Base-by-base conservation (phyloP, 176 grass and related monocot species). In the Aegilops speltoides region DNA sequence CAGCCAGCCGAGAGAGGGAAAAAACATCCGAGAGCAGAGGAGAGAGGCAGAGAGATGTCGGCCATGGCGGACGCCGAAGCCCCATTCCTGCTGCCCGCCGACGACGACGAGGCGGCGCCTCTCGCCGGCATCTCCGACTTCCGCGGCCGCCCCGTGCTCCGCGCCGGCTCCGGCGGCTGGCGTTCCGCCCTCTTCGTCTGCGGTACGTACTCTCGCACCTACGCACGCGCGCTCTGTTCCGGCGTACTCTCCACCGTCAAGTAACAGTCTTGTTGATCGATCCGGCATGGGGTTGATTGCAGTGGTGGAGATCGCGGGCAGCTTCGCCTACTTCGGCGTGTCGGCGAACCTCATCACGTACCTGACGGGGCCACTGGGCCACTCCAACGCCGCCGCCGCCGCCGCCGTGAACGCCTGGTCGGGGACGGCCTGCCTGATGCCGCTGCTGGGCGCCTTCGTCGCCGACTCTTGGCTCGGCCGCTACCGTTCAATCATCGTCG, bases 141-240 rank as follows among this genome's bases (percentile, higher is more conserved):
- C 77, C 86, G 82, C 7, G 89, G 91, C 12, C 89, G 84, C 15
- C 89, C 94, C 8, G 73, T 87, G 60, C 8, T 38, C 10, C 66
- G 89, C 10, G 6, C 23, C 32, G 25, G 19, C 72, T 88, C 91
- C 8, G 91, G 94, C 22, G 81, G 81, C 29, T 95, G 90, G 93
- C 40, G 43, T 0, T 84, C 93, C 28, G 90, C 88, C n/a, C 25
- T 90, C 4, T 92, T 95, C 83, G 72, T 95, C 12, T 85, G 90
- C 24, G 90, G 93, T 95, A 65, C 5, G 33, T 4, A 34, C 33
- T 34, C 33, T 36, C 19, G 43, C 10, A 14, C 29, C 29, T 31
- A 31, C 29, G 29, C 29, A 28, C 28, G 28, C 28, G 29, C 43
- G 4, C 16, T 1, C 43, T 46, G 10, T 45, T 14, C 11, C 7